Base-by-base conservation (phyloP, 1,284 basidiomycete species). In the Cryptococcus wingfieldii region DNA sequence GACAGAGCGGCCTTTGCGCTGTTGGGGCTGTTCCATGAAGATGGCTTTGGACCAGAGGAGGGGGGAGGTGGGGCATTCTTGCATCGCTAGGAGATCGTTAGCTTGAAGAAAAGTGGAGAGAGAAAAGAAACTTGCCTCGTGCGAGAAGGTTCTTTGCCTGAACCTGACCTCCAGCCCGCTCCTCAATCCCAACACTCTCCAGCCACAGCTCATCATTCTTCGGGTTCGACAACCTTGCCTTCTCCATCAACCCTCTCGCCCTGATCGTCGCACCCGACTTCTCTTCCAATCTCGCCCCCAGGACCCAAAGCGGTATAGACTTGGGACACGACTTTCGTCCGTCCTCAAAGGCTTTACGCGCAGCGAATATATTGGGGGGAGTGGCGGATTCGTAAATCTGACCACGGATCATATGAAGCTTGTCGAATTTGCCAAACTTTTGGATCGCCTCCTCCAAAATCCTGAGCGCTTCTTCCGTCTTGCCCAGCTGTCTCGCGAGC, bases 371-470 rank as follows among this genome's bases (percentile, higher is more conserved):
- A n/a, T 47, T 47, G 6, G 31, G 31, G 31, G 31, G 31, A 37
- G 80, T 79, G 53, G 81, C 81, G 19, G 83, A 78, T 62, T 88
- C 84, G 65, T 86, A 79, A 19, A 98, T 90, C 69, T 98, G 94
- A 0, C 90, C 94, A 76, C 95, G 89, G 64, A 98, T 88, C 89
- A 97, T 92, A 78, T 98, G 93, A 4, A 98, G 78, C 76, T 98
- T 98, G 52, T 89, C 83, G 68, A 89, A 93, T 56, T 83, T 82
- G 1, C 92, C 88, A 80, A 90, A 97, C 69, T 87, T 90, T 53
- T 75, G 75, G 38, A 95, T 80, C 0, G 89, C 93, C 16, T 83
- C 79, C n/a, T 84, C 80, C 13, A 92, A 81, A 0, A 87, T 87
- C 60, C 83, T 79, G 7, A 97, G 80, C 0, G 93, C 91, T 5